Evolutionary conservation across 805 yeast genomes (phyloP).

Genomic region (Zygotorulaspora danielsina): DNA sequence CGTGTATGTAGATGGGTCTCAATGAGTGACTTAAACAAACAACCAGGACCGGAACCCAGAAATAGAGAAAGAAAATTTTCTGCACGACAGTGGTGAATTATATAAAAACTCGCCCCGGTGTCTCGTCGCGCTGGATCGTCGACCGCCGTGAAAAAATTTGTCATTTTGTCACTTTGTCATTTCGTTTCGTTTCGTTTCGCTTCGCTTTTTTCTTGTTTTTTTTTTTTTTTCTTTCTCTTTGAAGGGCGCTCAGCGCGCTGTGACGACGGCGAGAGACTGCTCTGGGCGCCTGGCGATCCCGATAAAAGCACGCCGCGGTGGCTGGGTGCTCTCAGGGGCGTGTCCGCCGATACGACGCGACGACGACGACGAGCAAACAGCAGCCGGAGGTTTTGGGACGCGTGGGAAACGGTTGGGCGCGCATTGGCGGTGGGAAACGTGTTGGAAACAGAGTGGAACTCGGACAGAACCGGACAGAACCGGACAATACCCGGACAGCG

Average conservation of each 20-base stretch:
- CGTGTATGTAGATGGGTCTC: neutral
- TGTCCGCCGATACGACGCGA: neutral
- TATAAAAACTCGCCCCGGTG: neutral
- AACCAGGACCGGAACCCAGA: too few species aligned
- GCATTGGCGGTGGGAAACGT: neutral
- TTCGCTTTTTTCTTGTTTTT: neutral
- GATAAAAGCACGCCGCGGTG: constrained; percentile 2
- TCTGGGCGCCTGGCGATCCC: constrained; percentile 1
- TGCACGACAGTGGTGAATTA: neutral
- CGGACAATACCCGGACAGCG: too few species aligned
- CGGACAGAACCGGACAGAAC: too few species aligned
- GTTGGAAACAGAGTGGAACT: neutral
- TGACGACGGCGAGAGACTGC: too few species aligned
- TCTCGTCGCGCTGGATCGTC: neutral
- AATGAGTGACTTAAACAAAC: too few species aligned
- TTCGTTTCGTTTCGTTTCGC: constrained; percentile 1
- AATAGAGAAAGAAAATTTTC: constrained; percentile 1
- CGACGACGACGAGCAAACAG: too few species aligned
- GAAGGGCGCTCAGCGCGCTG: too few species aligned
- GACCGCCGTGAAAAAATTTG: constrained; percentile 1
- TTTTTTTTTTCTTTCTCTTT: neutral
- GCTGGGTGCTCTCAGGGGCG: neutral
- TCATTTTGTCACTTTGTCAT: neutral
- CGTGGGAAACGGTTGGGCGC: neutral
- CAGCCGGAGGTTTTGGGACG: too few species aligned